phyloP scores from a whole-genome alignment of 2,329 filamentous ascomycete species.

The Aureobasidium sp. region DNA sequence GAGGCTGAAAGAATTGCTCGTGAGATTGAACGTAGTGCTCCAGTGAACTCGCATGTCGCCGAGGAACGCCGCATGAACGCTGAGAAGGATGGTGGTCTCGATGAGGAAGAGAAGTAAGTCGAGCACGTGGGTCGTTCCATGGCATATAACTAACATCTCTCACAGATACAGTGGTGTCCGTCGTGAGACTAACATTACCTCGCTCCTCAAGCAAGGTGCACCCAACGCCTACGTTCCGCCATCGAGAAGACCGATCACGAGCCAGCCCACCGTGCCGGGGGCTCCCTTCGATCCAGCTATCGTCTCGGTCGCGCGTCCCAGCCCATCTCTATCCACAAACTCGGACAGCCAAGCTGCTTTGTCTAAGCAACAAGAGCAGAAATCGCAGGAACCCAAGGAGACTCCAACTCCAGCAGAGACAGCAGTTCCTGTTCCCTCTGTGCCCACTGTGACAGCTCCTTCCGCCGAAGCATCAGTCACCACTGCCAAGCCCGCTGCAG shows the following conservation, averaged over 20 bases:
- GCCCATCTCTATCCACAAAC: conserved; percentile 17
- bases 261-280: conserved; percentile 63
- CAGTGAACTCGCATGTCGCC: conserved; percentile 73
- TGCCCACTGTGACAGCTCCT: background rate
- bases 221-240: conserved; percentile 82
- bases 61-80: conserved; percentile 71
- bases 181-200: conserved; percentile 47
- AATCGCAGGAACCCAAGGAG: conserved; percentile 16
- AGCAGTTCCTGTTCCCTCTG: background rate
- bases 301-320: conserved; percentile 60
- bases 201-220: conserved; percentile 53
- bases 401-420: background rate
- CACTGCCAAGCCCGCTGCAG: background rate
- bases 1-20: conserved; percentile 75
- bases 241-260: conserved; percentile 70
- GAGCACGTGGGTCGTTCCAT: background rate
- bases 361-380: conserved; percentile 22
- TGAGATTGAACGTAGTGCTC: conserved; percentile 73
- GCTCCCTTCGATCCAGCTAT: conserved; percentile 81
- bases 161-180: conserved; percentile 82
- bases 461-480: background rate
- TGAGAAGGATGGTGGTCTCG: conserved; percentile 56
- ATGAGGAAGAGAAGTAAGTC: conserved; percentile 86
- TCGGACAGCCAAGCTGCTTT: conserved; percentile 14
- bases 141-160: conserved; percentile 11